Base-by-base conservation (phyloP, 129 eudicot species). In the Artemisia argyi region DNA sequence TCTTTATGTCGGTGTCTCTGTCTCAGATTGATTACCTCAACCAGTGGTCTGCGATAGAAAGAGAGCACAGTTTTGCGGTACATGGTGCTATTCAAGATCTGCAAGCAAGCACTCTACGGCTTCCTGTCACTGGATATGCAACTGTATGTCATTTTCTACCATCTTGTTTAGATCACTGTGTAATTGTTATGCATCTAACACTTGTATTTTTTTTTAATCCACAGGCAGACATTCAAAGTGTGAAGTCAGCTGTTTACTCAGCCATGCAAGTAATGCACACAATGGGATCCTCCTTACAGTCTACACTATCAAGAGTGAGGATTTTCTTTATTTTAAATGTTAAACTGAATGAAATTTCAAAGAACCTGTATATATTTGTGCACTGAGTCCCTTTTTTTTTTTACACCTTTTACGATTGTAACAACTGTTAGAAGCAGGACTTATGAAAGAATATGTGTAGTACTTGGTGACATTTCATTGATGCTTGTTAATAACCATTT, bases 81-180 rank as follows among this genome's bases (percentile, higher is more conserved):
- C 83, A 80, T 35, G 88, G 83, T 48, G 89, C 88, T 48, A 91
- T 79, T 59, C 78, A 81, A 73, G 97, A 95, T 81, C 85, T 95
- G 61, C 83, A 88, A 75, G 89, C 97, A 55, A 84, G 91, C 83
- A 95, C 96, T 79, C 73, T 95, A 61, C 96, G 91, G 35, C 86
- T 95, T 84, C 99, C 99, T 14, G 82, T 91, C 73, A 86, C 89
- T 16, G 96, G 84, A 74, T 88, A 85, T 44, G 97, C 99, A 75
- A 88, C 64, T 80, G 99, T 95, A 83, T 57, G 80, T 35, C 9
- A 69, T 24, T 73, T 42, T 59, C 11, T 7, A 20, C 26, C 52
- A 68, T 1, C 48, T 17, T 19, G 58, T 57, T 57, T 18, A 18
- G 17, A 65, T 58, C 48, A 44, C 10, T 51, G 26, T 2, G 54